phyloP scores from a whole-genome alignment of 1,284 basidiomycete genomes.

The Ustilago shanxiensis region DNA sequence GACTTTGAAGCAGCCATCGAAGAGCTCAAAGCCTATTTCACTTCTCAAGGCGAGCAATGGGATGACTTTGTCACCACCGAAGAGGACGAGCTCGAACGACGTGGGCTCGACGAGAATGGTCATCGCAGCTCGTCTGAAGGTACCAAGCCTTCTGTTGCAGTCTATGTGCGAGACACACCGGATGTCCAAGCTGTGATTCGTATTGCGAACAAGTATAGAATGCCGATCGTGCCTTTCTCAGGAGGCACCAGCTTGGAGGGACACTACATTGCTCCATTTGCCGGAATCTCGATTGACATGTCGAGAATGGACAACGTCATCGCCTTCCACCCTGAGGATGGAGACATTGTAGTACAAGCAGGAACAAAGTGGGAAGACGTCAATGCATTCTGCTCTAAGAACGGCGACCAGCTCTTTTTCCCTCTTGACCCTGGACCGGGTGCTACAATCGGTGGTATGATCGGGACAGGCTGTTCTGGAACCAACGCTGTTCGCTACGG shows the following conservation, averaged over 20 bases:
- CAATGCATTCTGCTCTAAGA: slow-evolving; percentile 79
- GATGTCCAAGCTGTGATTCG: slow-evolving; percentile 57
- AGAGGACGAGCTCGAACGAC: slow-evolving; percentile 50
- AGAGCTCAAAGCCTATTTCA: slow-evolving; percentile 55
- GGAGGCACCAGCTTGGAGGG: slow-evolving; percentile 75
- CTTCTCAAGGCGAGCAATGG: slow-evolving; percentile 40
- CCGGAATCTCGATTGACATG: slow-evolving; percentile 81
- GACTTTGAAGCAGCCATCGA: slow-evolving; percentile 50
- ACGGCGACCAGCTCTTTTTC: slow-evolving; percentile 86
- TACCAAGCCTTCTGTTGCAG: slow-evolving; percentile 51
- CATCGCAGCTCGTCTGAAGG: slow-evolving; percentile 43
- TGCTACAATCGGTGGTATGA: slow-evolving; percentile 92
- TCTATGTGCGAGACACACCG: slow-evolving; percentile 51
- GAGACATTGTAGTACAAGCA: slow-evolving; percentile 72
- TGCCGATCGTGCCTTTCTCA: slow-evolving; percentile 79
- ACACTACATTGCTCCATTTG: slow-evolving; percentile 57
- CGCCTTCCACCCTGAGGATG: slow-evolving; percentile 55
- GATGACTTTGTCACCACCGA: slow-evolving; percentile 45
- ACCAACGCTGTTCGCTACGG: slow-evolving; percentile 91
- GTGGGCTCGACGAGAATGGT: slow-evolving; percentile 49
- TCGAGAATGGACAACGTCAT: slow-evolving; percentile 83
- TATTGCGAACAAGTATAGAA: slow-evolving; percentile 77
- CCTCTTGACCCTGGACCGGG: slow-evolving; percentile 77
- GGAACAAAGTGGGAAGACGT: slow-evolving; percentile 88
- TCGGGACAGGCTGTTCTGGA: slow-evolving; percentile 75